Conservation (phyloP, 192 early-diverging fungal genomes). For the Backusella luteola region DNA sequence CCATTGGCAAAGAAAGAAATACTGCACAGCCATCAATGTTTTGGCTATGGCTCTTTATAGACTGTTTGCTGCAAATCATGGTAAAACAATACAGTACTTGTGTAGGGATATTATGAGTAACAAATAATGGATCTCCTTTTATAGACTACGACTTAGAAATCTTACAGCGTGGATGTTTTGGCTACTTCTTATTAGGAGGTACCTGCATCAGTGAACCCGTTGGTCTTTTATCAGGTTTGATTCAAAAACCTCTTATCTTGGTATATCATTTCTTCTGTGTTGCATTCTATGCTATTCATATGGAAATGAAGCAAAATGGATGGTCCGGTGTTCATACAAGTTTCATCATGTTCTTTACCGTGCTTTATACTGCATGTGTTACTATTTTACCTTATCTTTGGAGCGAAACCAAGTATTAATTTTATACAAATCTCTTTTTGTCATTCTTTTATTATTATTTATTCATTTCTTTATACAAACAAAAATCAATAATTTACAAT, state of each 20-base stretch:
- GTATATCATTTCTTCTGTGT: slow-evolving; percentile 93
- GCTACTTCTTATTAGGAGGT: slow-evolving; percentile 84
- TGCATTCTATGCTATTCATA: slow-evolving; percentile 66
- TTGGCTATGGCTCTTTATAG: slow-evolving; percentile 90
- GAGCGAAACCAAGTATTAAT: slow-evolving; percentile 24
- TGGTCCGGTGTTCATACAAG: slow-evolving; percentile 45
- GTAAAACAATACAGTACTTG: slow-evolving; percentile 37
- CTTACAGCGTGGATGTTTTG: slow-evolving; percentile 85
- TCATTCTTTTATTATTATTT: not conserved
- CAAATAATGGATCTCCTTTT: slow-evolving; percentile 1
- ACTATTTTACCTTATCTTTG: slow-evolving; percentile 45
- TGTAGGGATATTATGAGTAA: not conserved
- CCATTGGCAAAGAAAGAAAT: slow-evolving; percentile 78
- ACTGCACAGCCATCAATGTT: slow-evolving; percentile 81
- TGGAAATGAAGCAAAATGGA: slow-evolving; percentile 47
- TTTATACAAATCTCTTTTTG: not conserved
- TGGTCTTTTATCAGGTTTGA: slow-evolving; percentile 82
- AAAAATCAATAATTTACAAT: not conserved
- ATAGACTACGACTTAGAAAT: slow-evolving; percentile 68
- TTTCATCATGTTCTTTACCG: slow-evolving; percentile 48
- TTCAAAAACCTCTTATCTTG: slow-evolving; percentile 71
- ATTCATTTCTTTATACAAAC: not conserved
- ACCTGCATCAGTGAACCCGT: slow-evolving; percentile 78
- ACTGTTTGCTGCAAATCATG: slow-evolving; percentile 81
- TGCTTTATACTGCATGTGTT: slow-evolving; percentile 53